phyloP scores from a whole-genome alignment of 1,284 basidiomycete genomes.

The Paramarasmius palmivorus region DNA sequence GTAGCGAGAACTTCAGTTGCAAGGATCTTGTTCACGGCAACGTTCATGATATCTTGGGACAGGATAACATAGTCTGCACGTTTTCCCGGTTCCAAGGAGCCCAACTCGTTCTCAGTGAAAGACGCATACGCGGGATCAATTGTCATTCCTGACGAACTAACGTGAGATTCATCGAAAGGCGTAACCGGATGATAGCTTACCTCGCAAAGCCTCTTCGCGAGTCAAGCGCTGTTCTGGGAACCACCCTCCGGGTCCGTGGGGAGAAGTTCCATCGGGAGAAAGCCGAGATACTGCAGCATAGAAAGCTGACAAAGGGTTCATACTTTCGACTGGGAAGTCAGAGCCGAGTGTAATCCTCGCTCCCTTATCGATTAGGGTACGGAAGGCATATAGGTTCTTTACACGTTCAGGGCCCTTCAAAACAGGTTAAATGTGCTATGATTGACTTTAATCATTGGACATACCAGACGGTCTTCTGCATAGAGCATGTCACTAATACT shows the following conservation, averaged over 20 bases:
- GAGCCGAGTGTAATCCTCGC: constrained; percentile 76
- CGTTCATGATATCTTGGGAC: constrained; percentile 79
- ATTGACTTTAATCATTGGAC: constrained; percentile 19
- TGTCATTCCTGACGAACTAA: constrained; percentile 39
- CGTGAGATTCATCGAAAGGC: neutral
- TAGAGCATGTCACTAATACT: constrained; percentile 90
- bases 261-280: constrained; percentile 71
- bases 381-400: constrained; percentile 86
- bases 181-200: constrained; percentile 29
- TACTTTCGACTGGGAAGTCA: constrained; percentile 86
- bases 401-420: constrained; percentile 78
- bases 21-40: constrained; percentile 63
- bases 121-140: constrained; percentile 85
- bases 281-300: constrained; percentile 85
- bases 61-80: constrained; percentile 83
- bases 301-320: constrained; percentile 79
- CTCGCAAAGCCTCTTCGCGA: constrained; percentile 71
- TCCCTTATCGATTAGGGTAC: constrained; percentile 62
- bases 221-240: constrained; percentile 80
- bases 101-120: constrained; percentile 74
- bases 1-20: constrained; percentile 74
- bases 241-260: constrained; percentile 84
- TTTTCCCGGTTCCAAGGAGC: constrained; percentile 77
- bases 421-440: neutral
- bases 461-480: constrained; percentile 76